Evolutionary conservation across 2,329 filamentous ascomycete species (phyloP).

Genomic region (Paracamarosporium sp.): DNA sequence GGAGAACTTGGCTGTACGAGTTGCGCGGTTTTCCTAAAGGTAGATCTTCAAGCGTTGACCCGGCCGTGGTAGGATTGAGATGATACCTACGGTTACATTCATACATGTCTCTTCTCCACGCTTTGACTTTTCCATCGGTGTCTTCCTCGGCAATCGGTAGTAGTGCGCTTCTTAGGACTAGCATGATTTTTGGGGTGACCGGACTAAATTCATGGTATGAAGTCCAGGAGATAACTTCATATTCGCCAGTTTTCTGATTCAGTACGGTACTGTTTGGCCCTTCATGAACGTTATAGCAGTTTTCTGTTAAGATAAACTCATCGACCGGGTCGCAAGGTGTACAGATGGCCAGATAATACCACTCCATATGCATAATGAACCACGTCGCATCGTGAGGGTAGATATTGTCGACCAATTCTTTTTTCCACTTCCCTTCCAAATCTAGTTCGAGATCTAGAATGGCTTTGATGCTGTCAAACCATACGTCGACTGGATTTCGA

Average conservation of each 20-base stretch:
- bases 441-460: constrained; percentile 43
- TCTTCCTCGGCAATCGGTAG: constrained; percentile 26
- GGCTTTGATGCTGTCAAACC: constrained; percentile 40
- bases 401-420: constrained; percentile 24
- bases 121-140: not conserved
- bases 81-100: not conserved
- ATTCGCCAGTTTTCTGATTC: constrained; percentile 6
- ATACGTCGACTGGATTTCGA: constrained; percentile 40
- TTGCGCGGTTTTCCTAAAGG: constrained; percentile 14
- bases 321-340: constrained; percentile 26
- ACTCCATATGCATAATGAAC: constrained; percentile 33
- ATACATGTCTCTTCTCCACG: not conserved
- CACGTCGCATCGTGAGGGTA: constrained; percentile 39
- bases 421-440: constrained; percentile 30
- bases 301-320: constrained; percentile 45
- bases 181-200: constrained; percentile 27
- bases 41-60: constrained; percentile 17
- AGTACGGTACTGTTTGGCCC: constrained; percentile 21
- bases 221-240: constrained; percentile 10
- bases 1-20: constrained; percentile 10
- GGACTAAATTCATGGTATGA: constrained; percentile 20
- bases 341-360: constrained; percentile 39
- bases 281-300: constrained; percentile 40
- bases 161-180: constrained; percentile 25
- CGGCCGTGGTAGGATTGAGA: not conserved